phyloP scores from a whole-genome alignment of 805 yeast species.

The Nakazawaea ambrosiae region DNA sequence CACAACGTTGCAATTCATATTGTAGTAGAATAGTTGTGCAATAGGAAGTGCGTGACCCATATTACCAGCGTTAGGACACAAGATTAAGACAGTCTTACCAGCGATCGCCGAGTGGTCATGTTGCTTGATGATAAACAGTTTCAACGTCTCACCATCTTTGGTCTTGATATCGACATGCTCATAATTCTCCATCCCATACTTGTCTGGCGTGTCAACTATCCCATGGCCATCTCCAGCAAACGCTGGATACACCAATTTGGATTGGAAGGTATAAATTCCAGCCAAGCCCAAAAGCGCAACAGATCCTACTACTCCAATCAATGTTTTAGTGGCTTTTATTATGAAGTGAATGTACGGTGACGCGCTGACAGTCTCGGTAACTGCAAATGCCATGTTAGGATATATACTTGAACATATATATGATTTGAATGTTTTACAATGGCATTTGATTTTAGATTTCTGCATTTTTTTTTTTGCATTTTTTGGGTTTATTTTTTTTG shows the following conservation, averaged over 20 bases:
- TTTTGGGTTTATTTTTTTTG: too few species aligned
- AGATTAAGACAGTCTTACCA: conserved; percentile 64
- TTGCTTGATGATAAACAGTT: conserved; percentile 47
- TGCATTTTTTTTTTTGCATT: too few species aligned
- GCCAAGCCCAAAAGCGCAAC: conserved; percentile 35
- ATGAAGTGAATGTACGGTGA: too few species aligned
- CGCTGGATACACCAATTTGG: conserved; percentile 75
- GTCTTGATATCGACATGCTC: conserved; percentile 58
- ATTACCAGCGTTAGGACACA: conserved; percentile 94
- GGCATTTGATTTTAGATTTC: too few species aligned
- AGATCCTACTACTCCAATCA: conserved; percentile 7
- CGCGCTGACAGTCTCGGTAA: too few species aligned
- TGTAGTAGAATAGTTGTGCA: conserved; percentile 57
- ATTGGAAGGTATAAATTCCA: conserved; percentile 57
- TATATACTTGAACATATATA: too few species aligned
- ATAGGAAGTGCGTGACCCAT: conserved; percentile 87
- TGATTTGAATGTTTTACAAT: too few species aligned
- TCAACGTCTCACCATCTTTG: conserved; percentile 60
- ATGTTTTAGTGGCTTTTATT: conserved; percentile 3
- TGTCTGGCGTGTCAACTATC: conserved; percentile 71
- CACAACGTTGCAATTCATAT: conserved; percentile 68
- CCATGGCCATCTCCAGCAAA: conserved; percentile 67
- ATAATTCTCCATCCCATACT: conserved; percentile 52
- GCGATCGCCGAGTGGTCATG: conserved; percentile 26
- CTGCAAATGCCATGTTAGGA: conserved; percentile 1